phyloP scores from a whole-genome alignment of 345 rosid species.

The Eucalyptus polyanthemos region DNA sequence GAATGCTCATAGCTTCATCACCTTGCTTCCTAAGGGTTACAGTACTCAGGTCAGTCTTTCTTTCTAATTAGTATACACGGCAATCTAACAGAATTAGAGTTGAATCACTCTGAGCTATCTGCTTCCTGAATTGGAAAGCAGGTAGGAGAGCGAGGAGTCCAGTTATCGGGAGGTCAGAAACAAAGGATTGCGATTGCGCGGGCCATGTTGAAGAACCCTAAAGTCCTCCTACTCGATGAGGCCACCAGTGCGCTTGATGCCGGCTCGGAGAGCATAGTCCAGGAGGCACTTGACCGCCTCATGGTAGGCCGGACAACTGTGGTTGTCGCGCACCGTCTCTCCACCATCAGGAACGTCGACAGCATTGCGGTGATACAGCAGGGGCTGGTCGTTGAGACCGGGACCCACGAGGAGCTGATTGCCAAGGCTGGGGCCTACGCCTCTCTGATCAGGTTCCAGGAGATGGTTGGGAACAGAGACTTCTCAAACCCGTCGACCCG shows the following conservation, averaged over 20 bases:
- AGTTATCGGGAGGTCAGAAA: slow-evolving; percentile 96
- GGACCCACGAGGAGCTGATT: slow-evolving; percentile 85
- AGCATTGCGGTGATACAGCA: slow-evolving; percentile 94
- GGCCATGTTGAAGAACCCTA: slow-evolving; percentile 94
- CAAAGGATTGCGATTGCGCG: slow-evolving; percentile 99
- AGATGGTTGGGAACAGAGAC: slow-evolving; percentile 81
- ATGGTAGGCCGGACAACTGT: slow-evolving; percentile 98
- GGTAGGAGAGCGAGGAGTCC: slow-evolving; percentile 99
- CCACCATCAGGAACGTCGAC: slow-evolving; percentile 90
- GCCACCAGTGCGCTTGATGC: slow-evolving; percentile 99
- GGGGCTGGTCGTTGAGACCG: slow-evolving; percentile 95
- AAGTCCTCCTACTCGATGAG: slow-evolving; percentile 92
- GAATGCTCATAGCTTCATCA: slow-evolving; percentile 88
- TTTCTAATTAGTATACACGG: neutral
- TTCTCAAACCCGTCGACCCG: slow-evolving; percentile 85
- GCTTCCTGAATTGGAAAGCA: neutral
- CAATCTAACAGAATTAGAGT: neutral
- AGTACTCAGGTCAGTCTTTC: slow-evolving; percentile 62
- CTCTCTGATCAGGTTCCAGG: slow-evolving; percentile 89
- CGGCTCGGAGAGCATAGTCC: slow-evolving; percentile 96
- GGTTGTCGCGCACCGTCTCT: slow-evolving; percentile 95
- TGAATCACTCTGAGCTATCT: neutral
- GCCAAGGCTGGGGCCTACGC: slow-evolving; percentile 83
- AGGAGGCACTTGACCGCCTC: slow-evolving; percentile 93
- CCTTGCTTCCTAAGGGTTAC: slow-evolving; percentile 92